Evolutionary conservation across 2,329 filamentous ascomycete genomes (phyloP).

Genomic region (Fusarium pseudoanthophilum): DNA sequence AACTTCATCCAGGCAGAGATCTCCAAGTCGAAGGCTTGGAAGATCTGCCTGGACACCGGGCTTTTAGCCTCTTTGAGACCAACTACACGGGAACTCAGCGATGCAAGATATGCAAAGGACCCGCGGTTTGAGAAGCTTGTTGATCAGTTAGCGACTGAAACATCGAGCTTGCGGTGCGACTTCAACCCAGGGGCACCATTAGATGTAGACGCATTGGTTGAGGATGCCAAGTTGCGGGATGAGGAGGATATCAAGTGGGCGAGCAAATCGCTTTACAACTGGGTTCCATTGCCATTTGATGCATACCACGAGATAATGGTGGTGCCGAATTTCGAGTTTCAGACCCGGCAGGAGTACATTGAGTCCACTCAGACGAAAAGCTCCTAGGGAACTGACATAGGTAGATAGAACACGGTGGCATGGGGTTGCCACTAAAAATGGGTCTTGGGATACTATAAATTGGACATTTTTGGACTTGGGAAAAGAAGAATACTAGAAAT

Average conservation of each 20-base stretch:
- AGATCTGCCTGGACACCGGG: neutral
- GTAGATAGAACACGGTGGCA: neutral
- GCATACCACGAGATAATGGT: neutral
- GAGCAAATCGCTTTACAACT: rapidly evolving
- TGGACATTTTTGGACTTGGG: neutral
- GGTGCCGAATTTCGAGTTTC: neutral
- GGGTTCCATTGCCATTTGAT: neutral
- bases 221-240: neutral
- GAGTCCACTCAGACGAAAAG: rapidly evolving
- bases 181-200: neutral
- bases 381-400: rapidly evolving
- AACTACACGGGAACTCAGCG: rapidly evolving
- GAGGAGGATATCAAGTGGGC: neutral
- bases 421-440: neutral
- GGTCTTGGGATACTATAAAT: neutral
- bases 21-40: neutral
- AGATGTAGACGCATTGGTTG: neutral
- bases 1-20: neutral
- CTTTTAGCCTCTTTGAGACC: no score
- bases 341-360: neutral
- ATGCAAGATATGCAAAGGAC: neutral
- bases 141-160: rapidly evolving
- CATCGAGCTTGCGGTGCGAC: neutral
- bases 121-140: neutral
- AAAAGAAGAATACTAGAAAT: neutral